Percentiles rank a stretch among this genome's conserved stretches.
Conservation (phyloP, 2,329 filamentous ascomycete genomes). For the Epichloe festucae region DNA sequence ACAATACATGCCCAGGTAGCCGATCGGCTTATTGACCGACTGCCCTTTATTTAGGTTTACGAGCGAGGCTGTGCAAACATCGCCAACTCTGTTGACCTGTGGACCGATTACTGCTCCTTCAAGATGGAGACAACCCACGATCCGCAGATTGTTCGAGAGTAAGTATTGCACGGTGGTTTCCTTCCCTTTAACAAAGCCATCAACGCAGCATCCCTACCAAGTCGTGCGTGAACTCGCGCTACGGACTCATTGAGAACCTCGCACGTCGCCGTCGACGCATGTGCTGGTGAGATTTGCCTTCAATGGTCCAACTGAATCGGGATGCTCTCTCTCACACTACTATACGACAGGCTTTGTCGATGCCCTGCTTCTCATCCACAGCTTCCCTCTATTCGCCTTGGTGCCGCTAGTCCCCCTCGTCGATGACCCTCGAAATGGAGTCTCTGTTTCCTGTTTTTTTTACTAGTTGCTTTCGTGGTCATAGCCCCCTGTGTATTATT, state of each 20-base stretch:
- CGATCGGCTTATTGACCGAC: background rate
- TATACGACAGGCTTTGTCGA: slow-evolving; percentile 49
- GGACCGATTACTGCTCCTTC: slow-evolving; percentile 95
- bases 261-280: slow-evolving; percentile 25
- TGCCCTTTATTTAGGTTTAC: slow-evolving; percentile 51
- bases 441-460: slow-evolving; percentile 24
- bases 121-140: slow-evolving; percentile 97
- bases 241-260: slow-evolving; percentile 17
- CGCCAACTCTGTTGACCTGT: slow-evolving; percentile 86
- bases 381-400: slow-evolving; percentile 23
- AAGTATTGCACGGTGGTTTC: slow-evolving; percentile 62
- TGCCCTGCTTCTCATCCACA: slow-evolving; percentile 23
- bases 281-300: slow-evolving; percentile 62
- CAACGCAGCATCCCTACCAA: slow-evolving; percentile 29
- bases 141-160: slow-evolving; percentile 94
- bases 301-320: slow-evolving; percentile 41
- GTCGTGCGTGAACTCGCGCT: slow-evolving; percentile 23
- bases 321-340: slow-evolving; percentile 54
- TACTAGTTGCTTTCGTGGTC: slow-evolving; percentile 39
- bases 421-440: slow-evolving; percentile 12
- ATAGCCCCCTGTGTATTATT: slow-evolving; percentile 44
- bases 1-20: background rate
- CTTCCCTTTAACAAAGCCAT: slow-evolving; percentile 50
- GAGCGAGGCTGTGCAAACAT: slow-evolving; percentile 91
- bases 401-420: slow-evolving; percentile 21